Percentiles rank a stretch among this genome's conserved stretches.
These are phyloP conservation scores for Sodiomyces alkalinus DNA, from an alignment of 2,329 filamentous ascomycete genomes.

Conservation along the genomic window DNA sequence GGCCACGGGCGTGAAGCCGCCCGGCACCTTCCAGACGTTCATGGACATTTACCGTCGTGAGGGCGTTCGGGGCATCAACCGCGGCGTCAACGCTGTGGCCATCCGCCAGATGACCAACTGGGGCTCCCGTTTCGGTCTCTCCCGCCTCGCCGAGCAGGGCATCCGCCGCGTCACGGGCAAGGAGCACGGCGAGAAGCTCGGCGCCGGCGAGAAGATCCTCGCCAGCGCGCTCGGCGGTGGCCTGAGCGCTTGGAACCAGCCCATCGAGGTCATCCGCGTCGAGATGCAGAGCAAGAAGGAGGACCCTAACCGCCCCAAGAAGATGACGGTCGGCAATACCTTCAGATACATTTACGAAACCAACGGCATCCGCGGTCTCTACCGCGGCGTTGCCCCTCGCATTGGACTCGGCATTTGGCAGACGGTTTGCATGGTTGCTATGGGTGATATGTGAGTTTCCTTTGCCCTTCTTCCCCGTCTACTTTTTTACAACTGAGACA, in stretches of 20 bases:
- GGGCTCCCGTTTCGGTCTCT: constrained; percentile 91
- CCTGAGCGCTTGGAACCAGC: constrained; percentile 96
- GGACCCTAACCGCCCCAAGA: constrained; percentile 96
- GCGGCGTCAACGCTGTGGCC: constrained; percentile 94
- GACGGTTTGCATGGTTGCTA: constrained; percentile 98
- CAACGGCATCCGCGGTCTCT: constrained; percentile 83
- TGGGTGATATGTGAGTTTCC: constrained; percentile 80
- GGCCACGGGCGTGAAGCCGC: constrained; percentile 65
- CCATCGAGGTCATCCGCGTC: constrained; percentile 97
- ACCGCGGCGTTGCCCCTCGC: constrained; percentile 87
- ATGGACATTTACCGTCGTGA: constrained; percentile 94
- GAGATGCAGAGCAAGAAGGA: constrained; percentile 99
- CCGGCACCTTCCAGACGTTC: constrained; percentile 88
- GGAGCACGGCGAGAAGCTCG: constrained; percentile 63
- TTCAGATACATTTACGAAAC: constrained; percentile 76
- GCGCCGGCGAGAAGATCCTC: constrained; percentile 71
- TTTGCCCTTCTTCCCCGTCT: constrained; percentile 1
- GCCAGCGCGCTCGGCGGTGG: constrained; percentile 83
- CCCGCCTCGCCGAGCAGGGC: constrained; percentile 75
- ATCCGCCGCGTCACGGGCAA: constrained; percentile 72
- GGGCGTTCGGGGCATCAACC: constrained; percentile 92
- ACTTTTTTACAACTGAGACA: neutral
- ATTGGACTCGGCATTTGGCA: constrained; percentile 97
- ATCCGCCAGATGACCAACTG: constrained; percentile 99
- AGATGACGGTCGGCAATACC: constrained; percentile 88